These are phyloP conservation scores for Hibiscus tridactylites DNA, from an alignment of 345 rosid species.

Conservation along the genomic window DNA sequence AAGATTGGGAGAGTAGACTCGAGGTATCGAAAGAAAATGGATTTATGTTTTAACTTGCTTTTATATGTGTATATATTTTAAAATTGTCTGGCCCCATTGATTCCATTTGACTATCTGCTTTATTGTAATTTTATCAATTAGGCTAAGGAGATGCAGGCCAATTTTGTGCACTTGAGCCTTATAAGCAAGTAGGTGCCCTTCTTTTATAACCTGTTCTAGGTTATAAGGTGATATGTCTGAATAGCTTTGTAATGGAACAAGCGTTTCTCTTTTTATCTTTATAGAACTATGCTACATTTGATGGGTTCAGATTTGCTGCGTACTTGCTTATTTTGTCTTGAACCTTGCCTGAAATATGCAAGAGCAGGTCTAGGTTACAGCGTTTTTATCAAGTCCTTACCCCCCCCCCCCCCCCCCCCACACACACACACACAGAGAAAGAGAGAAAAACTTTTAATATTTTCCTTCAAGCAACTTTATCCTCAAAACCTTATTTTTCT, in stretches of 20 bases:
- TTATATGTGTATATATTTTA: not conserved
- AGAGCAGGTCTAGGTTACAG: not conserved
- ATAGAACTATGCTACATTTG: not conserved
- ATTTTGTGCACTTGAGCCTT: slow-evolving; percentile 73
- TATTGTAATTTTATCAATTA: slow-evolving; percentile 20
- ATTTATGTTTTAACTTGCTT: not conserved
- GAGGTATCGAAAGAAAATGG: slow-evolving; percentile 43
- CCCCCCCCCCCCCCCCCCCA: no score
- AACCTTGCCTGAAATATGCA: not conserved
- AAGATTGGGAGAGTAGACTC: slow-evolving; percentile 78
- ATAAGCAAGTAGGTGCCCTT: slow-evolving; percentile 65
- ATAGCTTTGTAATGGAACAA: not conserved
- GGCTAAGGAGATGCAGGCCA: slow-evolving; percentile 84
- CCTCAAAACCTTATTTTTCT: not conserved
- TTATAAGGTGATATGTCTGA: not conserved
- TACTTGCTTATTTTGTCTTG: not conserved
- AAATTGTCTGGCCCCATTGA: not conserved
- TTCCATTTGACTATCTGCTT: slow-evolving; percentile 5
- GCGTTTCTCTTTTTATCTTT: not conserved
- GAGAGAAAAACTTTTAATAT: slow-evolving; percentile 61
- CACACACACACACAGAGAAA: slow-evolving; percentile 15
- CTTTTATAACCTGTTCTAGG: not conserved
- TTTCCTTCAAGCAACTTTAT: not conserved
- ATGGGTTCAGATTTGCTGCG: not conserved
- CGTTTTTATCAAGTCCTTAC: no score